phyloP scores from a whole-genome alignment of 768 basidiomycete genomes.

The Panus rudis region DNA sequence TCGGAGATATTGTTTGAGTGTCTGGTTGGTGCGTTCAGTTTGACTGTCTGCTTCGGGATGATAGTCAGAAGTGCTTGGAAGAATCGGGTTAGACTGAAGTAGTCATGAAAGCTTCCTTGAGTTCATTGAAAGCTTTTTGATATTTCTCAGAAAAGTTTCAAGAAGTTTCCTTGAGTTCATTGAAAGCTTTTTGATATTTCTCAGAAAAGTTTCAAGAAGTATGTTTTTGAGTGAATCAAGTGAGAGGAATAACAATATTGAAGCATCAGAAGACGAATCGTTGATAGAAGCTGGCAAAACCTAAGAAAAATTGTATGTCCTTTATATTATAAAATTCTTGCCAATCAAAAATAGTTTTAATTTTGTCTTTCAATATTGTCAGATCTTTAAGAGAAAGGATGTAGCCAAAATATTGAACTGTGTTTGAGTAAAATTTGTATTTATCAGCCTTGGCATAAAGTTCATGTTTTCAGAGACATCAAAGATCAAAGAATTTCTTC shows the following conservation, averaged over 20 bases:
- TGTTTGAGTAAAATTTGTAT: conserved; percentile 28
- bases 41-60: conserved; percentile 36
- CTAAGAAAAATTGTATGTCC: conserved; percentile 26
- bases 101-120: conserved; percentile 14
- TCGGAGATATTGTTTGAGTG: conserved; percentile 26
- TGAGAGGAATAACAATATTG: too few species aligned
- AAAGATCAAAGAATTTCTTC: conserved; percentile 12
- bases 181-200: conserved; percentile 18
- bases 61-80: conserved; percentile 19
- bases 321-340: conserved; percentile 17
- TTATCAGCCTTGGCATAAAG: conserved; percentile 27
- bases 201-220: conserved; percentile 15
- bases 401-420: conserved; percentile 37
- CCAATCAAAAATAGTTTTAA: conserved; percentile 27
- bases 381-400: conserved; percentile 26
- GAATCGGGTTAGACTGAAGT: conserved; percentile 7
- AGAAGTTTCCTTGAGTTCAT: conserved; percentile 21
- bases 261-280: too few species aligned
- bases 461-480: conserved; percentile 21
- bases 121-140: too few species aligned
- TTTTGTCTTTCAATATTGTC: conserved; percentile 34
- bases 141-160: too few species aligned
- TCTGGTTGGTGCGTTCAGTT: conserved; percentile 29
- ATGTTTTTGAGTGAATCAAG: conserved; percentile 22
- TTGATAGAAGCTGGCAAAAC: conserved; percentile 28